Conservation (phyloP, 371 early-diverging fungal species). For the Mucor indicus region DNA sequence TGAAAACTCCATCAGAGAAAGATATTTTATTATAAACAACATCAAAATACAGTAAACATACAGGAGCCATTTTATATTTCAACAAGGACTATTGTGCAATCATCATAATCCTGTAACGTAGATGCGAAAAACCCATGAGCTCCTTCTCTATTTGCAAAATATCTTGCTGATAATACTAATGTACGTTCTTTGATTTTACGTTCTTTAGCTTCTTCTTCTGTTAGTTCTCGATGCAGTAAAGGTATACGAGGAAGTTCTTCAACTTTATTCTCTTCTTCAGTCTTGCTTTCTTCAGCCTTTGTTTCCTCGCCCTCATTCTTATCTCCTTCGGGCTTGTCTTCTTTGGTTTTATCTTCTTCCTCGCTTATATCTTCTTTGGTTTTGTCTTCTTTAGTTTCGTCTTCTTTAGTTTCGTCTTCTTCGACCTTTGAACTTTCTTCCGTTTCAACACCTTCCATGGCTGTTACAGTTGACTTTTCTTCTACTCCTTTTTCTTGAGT, state of each 20-base stretch:
- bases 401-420: background rate
- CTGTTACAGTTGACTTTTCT: background rate
- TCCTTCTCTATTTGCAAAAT: conserved; percentile 49
- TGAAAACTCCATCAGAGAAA: no score
- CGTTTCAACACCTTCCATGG: background rate
- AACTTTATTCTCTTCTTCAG: conserved; percentile 2
- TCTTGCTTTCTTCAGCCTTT: background rate
- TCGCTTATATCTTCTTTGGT: background rate
- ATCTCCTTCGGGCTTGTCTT: no score
- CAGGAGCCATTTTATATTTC: no score
- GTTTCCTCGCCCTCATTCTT: background rate
- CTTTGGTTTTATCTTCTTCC: background rate
- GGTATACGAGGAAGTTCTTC: conserved; percentile 23
- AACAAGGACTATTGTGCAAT: conserved; percentile 49
- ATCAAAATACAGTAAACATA: no score
- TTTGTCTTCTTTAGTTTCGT: background rate
- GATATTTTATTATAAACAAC: no score
- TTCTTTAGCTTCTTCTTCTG: conserved; percentile 23
- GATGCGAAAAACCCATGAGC: conserved; percentile 49
- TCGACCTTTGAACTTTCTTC: background rate
- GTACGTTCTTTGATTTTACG: conserved; percentile 43
- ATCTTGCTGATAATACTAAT: conserved; percentile 36
- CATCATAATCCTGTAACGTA: conserved; percentile 52
- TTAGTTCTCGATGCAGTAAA: conserved; percentile 31
- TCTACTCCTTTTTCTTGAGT: conserved; percentile 5